Conservation (phyloP, 768 basidiomycete genomes). For the Melanogaster broomeanus region DNA sequence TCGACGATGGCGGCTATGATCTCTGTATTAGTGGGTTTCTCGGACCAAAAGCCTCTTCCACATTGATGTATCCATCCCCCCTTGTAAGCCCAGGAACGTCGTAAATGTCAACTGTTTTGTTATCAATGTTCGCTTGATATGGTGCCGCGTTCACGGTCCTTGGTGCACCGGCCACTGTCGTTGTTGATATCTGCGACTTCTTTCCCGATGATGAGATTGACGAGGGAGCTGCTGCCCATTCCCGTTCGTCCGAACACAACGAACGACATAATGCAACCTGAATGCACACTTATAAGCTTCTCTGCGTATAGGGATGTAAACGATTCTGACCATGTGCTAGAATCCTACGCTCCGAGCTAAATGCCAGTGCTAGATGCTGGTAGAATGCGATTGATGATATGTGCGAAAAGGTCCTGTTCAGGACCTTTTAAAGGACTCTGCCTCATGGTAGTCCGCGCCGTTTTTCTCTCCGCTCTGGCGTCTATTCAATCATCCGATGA, state of each 20-base stretch:
- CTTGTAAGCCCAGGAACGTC: slow-evolving; percentile 4
- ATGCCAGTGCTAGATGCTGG: too few relatives aligned
- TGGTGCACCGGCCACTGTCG: neutral
- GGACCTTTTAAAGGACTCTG: too few relatives aligned
- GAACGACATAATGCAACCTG: slow-evolving; percentile 8
- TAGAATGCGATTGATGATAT: neutral
- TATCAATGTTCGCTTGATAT: neutral
- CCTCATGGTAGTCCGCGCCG: neutral
- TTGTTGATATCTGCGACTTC: neutral
- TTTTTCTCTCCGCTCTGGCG: neutral
- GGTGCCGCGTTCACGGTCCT: neutral
- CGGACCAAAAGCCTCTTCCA: too few relatives aligned
- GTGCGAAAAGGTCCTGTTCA: neutral
- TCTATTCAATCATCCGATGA: neutral
- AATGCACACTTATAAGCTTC: neutral
- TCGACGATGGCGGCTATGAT: neutral
- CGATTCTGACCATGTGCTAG: neutral
- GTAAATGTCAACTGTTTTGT: neutral
- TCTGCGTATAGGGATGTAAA: neutral
- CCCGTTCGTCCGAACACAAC: slow-evolving; percentile 14
- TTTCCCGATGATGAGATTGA: slow-evolving; percentile 9
- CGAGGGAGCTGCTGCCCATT: slow-evolving; percentile 13
- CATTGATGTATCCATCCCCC: too few relatives aligned
- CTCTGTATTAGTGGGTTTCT: neutral
- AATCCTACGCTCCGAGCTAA: too few relatives aligned